These are phyloP conservation scores for Colletotrichum acutatum DNA, from an alignment of 2,329 filamentous ascomycete genomes.

Conservation along the genomic window DNA sequence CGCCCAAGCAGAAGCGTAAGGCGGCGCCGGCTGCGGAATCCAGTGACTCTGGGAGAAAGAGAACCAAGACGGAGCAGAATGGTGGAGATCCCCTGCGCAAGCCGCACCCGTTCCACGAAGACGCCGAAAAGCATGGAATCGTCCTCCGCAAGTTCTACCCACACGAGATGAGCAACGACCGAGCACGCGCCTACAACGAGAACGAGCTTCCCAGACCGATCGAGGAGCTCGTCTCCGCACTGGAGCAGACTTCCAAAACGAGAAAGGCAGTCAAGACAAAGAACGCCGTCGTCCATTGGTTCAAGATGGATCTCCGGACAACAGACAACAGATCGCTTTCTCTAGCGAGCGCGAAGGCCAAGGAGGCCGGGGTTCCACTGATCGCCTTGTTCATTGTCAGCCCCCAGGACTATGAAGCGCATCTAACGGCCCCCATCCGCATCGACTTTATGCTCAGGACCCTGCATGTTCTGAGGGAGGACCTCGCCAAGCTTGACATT, in stretches of 20 bases:
- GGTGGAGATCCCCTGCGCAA: constrained; percentile 49
- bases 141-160: constrained; percentile 84
- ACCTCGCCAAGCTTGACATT: constrained; percentile 78
- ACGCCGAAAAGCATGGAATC: constrained; percentile 67
- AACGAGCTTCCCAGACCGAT: constrained; percentile 79
- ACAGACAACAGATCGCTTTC: constrained; percentile 79
- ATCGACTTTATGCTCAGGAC: constrained; percentile 86
- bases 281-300: constrained; percentile 86
- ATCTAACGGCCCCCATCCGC: constrained; percentile 76
- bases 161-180: constrained; percentile 83
- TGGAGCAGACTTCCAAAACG: constrained; percentile 67
- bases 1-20: constrained; percentile 44
- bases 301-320: constrained; percentile 82
- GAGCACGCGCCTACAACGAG: constrained; percentile 79
- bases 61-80: constrained; percentile 44
- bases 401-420: constrained; percentile 86
- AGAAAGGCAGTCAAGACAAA: constrained; percentile 65
- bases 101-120: constrained; percentile 58
- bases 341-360: constrained; percentile 73
- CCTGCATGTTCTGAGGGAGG: constrained; percentile 70
- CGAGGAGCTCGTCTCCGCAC: constrained; percentile 69
- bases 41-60: constrained; percentile 43
- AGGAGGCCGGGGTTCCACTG: constrained; percentile 74
- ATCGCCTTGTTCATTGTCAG: constrained; percentile 83
- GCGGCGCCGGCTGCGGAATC: constrained; percentile 35